Evolutionary conservation across 2,329 filamentous ascomycete species (phyloP).

Genomic region (Epichloe amarillans): DNA sequence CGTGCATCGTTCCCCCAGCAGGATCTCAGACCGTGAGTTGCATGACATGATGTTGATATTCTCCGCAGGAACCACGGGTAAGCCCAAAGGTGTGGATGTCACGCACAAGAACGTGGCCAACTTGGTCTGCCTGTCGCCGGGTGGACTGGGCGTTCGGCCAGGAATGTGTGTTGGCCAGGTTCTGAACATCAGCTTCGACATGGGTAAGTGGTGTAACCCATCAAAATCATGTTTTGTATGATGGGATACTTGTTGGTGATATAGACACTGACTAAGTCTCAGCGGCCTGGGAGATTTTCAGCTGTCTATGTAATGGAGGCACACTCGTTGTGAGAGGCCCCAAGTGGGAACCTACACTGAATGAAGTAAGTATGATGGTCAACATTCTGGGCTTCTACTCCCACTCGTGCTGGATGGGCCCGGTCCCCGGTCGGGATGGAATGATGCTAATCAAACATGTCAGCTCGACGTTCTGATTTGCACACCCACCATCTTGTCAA

Average conservation of each 20-base stretch:
- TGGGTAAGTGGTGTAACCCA: constrained; percentile 32
- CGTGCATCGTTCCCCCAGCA: constrained; percentile 1
- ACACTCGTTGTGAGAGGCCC: constrained; percentile 39
- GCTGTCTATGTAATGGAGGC: constrained; percentile 42
- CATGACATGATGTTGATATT: background rate
- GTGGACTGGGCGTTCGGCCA: constrained; percentile 33
- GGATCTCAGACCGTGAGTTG: background rate
- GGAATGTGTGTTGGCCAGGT: constrained; percentile 41
- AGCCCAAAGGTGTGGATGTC: constrained; percentile 45
- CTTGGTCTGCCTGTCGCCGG: constrained; percentile 35
- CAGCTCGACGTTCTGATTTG: constrained; percentile 38
- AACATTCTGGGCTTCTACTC: background rate
- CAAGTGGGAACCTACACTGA: constrained; percentile 32
- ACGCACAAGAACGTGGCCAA: constrained; percentile 42
- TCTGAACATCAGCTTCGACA: constrained; percentile 46
- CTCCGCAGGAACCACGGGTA: constrained; percentile 35
- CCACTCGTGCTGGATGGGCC: no score
- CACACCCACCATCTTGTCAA: constrained; percentile 40
- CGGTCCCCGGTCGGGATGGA: background rate
- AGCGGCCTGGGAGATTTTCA: constrained; percentile 50
- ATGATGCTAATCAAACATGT: background rate
- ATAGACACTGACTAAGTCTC: constrained; percentile 5
- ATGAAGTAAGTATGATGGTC: constrained; percentile 22
- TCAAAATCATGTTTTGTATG: background rate
- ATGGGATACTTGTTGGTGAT: background rate